Evolutionary conservation across 768 basidiomycete genomes (phyloP), one percentile per base, ranked within the genome.

Genomic region (Phlebiopsis flavidoalba): DNA sequence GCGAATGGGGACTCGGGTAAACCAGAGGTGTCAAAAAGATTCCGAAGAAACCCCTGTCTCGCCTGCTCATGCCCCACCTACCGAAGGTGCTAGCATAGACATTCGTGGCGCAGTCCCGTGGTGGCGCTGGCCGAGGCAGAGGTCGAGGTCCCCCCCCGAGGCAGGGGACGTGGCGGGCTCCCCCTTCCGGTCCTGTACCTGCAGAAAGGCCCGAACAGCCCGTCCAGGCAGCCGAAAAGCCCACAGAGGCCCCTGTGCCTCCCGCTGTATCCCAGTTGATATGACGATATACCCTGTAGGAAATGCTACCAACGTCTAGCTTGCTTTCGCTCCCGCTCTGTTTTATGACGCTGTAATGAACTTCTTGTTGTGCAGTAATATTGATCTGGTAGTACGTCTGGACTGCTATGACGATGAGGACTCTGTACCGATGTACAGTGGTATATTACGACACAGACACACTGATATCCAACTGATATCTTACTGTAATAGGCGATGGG

Each of bases 1-100:
- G 91, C 15, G 91, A 93, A 75, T 93, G 91, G 91, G n/a, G 91
- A 93, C 70, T 86, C 89, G 31, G 88, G 84, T 19, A 93, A 93
- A 66, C 71, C 69, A 35, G n/a, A n/a, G 71, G 69, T 31, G 64
- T 66, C 51, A 64, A 65, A 61, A 63, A 64, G 43, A 51, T 58
- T 15, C 58, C 17, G 46, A 52, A 4, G 68, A 65, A 40, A 57
- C 58, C 36, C 61, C 57, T 17, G 60, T 61, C 17, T 62, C 58
- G 43, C 65, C 64, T 21, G 57, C 51, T 3, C 46, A 60, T 33
- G 61, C 61, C 22, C 59, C 63, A 7, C 63, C 65, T 22, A 50
- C 61, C 26, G 53, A 51, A 17, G 45, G 37, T n/a, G 61, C 56
- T 5, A 65, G 60, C 11, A 67, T 68, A 50, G 67, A 65, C 35